Evolutionary conservation across 345 rosid species (phyloP), one percentile per base, ranked within the genome.

Genomic region (Dimocarpus longan): DNA sequence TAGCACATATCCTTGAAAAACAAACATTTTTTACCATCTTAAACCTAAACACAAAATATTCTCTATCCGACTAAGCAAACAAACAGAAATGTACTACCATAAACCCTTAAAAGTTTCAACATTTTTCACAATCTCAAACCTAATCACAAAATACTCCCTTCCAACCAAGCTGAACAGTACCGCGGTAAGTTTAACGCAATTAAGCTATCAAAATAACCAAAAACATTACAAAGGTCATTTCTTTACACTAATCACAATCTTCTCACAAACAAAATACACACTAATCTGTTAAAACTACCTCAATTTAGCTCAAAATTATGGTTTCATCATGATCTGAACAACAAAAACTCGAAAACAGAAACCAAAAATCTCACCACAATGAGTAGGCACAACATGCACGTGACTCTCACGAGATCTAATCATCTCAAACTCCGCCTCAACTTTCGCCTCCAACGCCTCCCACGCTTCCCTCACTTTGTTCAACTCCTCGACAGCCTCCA

Each of bases 341-440:
- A n/a, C 40, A 9, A 3, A 66, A 32, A 8, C 10, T 13, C 22
- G 24, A 21, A 18, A 37, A 66, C 43, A 37, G 10, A 66, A 57
- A 19, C 12, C 18, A 68, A 71, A 71, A 79, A 57, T 83, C 93
- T 81, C 82, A 97, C 98, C 98, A 71, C 99, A 97, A 79, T 97
- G 99, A 75, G 76, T 88, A 68, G 98, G 99, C 82, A 97, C 97
- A 0, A 86, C 95, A 84, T 93, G 98, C 72, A 84, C 89, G 84
- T 87, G 89, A 56, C 82, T 60, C 62, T 86, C 90, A 3, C 98
- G 94, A 87, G 98, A 97, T 88, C 91, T 91, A 83, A 97, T 76
- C 66, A 82, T 90, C 79, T 94, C 98, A 70, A 90, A 87, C 62
- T 94, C 98, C 72, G 93, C 89, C 78, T 97, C 98, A 44, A 90